Evolutionary conservation across 1,139 yeast genomes (phyloP), one percentile per base, ranked within the genome.

Genomic region (Blastobotrys aristatus): DNA sequence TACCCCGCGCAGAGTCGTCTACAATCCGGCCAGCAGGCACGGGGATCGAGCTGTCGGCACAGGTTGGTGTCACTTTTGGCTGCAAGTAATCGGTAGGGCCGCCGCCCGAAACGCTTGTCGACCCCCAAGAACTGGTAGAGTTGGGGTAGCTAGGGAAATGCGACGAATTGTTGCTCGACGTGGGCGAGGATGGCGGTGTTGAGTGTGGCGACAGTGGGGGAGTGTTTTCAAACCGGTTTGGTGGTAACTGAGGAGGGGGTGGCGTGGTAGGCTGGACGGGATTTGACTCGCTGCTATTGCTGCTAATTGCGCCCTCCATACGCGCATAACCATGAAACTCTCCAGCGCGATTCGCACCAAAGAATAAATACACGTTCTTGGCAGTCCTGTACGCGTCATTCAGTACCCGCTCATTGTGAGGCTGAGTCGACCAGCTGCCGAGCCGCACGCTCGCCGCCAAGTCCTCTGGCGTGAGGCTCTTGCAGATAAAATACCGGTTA

Each of bases 271-370:
- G n/a, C n/a, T n/a, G n/a, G n/a, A n/a, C n/a, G n/a, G n/a, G n/a
- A n/a, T n/a, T n/a, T n/a, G n/a, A n/a, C n/a, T 31, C 11, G 35
- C 35, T 31, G 35, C 18, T 31, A 11, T 8, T 31, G 35, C 18
- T 31, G 7, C 14, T 27, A 16, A 37, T 30, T 4, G 50, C 56
- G 22, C 58, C 49, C 27, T 57, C 61, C 69, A 69, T 66, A 32
- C 68, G 54, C n/a, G 73, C 74, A 48, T 67, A 66, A 13, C 73
- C 73, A 46, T 57, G 68, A 47, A 66, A 70, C 27, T 64, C 65
- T 2, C 72, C 68, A 3, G 70, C 61, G 18, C 71, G 56, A 50
- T 70, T 70, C 17, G 71, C 73, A 6, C 71, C 65, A 49, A 69
- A 69, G 30, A 70, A 64, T n/a, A 69, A 53, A 48, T 66, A 68